These are phyloP conservation scores for Hippophae tibetana DNA, from an alignment of 306 rosid genomes.

Conservation along the genomic window DNA sequence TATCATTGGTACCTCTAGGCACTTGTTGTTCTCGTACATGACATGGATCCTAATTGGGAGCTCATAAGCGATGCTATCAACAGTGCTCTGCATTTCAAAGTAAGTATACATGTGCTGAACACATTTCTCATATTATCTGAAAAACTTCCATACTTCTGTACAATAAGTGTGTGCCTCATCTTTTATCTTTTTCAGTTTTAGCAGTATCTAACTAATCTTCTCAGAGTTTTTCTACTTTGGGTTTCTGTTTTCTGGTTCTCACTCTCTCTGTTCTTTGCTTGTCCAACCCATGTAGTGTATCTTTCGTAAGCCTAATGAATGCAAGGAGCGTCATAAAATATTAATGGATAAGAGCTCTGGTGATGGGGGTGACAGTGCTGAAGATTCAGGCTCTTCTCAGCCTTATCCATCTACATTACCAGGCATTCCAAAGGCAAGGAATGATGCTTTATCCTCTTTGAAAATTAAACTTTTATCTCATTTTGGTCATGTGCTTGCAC, in stretches of 20 bases:
- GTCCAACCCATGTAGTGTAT: constrained; percentile 51
- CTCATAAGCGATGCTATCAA: constrained; percentile 88
- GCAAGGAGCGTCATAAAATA: constrained; percentile 91
- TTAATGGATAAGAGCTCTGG: constrained; percentile 84
- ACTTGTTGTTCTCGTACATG: constrained; percentile 96
- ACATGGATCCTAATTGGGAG: constrained; percentile 99
- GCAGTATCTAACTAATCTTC: too few relatives aligned
- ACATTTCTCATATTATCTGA: not conserved
- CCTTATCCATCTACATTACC: constrained; percentile 96
- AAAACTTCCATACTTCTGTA: too few relatives aligned
- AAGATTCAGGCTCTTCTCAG: constrained; percentile 97
- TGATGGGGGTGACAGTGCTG: constrained; percentile 99
- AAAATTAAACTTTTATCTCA: constrained; percentile 1
- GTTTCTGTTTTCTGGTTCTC: constrained; percentile 4
- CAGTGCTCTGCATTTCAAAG: constrained; percentile 83
- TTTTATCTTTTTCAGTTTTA: too few relatives aligned
- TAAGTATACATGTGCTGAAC: constrained; percentile 12
- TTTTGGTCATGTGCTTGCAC: constrained; percentile 5
- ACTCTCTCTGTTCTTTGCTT: constrained; percentile 10
- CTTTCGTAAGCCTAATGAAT: constrained; percentile 88
- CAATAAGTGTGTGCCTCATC: too few relatives aligned
- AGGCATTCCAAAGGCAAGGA: constrained; percentile 94
- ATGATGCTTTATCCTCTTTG: constrained; percentile 4
- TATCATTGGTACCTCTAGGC: constrained; percentile 31
- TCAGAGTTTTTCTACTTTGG: too few relatives aligned